Base-by-base conservation (phyloP, 139 green algal genomes). In the Closterium sp. region DNA sequence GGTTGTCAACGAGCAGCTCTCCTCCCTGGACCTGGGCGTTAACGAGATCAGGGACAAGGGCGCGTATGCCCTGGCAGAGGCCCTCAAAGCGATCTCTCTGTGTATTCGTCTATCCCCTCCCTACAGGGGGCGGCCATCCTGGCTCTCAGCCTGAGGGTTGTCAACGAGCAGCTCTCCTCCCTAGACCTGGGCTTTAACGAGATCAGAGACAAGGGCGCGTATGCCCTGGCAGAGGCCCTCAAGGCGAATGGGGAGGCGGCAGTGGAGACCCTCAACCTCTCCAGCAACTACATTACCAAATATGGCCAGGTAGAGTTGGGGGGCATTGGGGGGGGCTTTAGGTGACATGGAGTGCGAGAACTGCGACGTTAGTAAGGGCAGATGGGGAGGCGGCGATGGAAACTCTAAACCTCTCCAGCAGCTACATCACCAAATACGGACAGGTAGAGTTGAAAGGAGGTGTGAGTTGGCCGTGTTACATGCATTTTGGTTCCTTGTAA, bases 11-110 rank as follows among this genome's bases (percentile, higher is more conserved):
- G 95, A 96, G 88, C 93, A 95, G 83, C 94, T 99, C 69, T 87
- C 34, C 19, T 97, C 98, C 89, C 95, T 99, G 84, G 98, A 99
- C 94, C 95, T 99, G 85, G 98, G 97, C 0, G 99, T 99, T 95
- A 99, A 99, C 88, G 98, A 99, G 93, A 99, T 99, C 93, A 98
- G 91, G 87, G 4, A 35, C 25, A 90, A 21, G 9, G 34, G n/a
- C 9, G n/a, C n/a, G n/a, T n/a, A n/a, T n/a, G n/a, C n/a, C n/a
- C n/a, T n/a, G n/a, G n/a, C n/a, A n/a, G n/a, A n/a, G n/a, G n/a
- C n/a, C n/a, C n/a, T n/a, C n/a, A n/a, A n/a, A n/a, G n/a, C n/a
- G n/a, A n/a, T n/a, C n/a, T n/a, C n/a, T n/a, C n/a, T n/a, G n/a
- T n/a, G n/a, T n/a, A n/a, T n/a, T n/a, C n/a, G n/a, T n/a, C n/a